Conservation (phyloP, 139 green algal species). For the Limnomonas spitsbergensis region DNA sequence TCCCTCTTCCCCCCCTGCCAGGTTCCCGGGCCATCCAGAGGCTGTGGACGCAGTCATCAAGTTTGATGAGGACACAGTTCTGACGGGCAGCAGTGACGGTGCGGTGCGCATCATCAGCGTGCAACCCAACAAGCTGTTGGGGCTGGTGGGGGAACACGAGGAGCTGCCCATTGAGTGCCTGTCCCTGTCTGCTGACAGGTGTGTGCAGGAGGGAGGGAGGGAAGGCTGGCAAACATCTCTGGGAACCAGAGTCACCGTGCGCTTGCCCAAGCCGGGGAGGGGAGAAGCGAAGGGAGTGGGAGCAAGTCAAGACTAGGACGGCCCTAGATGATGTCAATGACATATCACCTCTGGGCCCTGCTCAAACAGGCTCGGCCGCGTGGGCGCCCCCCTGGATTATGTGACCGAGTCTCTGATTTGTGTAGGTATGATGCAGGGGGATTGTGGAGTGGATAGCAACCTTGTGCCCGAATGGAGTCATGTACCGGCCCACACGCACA, state of each 20-base stretch:
- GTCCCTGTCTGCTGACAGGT: slow-evolving; percentile 42
- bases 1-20: slow-evolving; percentile 11
- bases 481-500: too few species aligned
- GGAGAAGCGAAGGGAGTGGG: background rate
- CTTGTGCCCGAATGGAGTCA: too few species aligned
- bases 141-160: slow-evolving; percentile 80
- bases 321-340: background rate
- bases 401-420: too few species aligned
- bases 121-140: slow-evolving; percentile 84
- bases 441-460: too few species aligned
- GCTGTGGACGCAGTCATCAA: slow-evolving; percentile 75
- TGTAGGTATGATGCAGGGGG: too few species aligned
- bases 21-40: slow-evolving; percentile 70
- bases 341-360: too few species aligned
- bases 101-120: slow-evolving; percentile 77
- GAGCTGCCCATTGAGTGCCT: slow-evolving; percentile 68
- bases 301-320: background rate
- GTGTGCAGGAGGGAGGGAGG: too few species aligned
- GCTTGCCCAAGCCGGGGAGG: too few species aligned
- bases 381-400: too few species aligned
- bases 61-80: slow-evolving; percentile 81
- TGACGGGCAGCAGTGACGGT: slow-evolving; percentile 86
- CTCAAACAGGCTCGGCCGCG: too few species aligned
- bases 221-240: too few species aligned
- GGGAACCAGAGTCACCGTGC: too few species aligned